These are phyloP conservation scores for Erodium texanum DNA, from an alignment of 441 rosid species.

Conservation along the genomic window DNA sequence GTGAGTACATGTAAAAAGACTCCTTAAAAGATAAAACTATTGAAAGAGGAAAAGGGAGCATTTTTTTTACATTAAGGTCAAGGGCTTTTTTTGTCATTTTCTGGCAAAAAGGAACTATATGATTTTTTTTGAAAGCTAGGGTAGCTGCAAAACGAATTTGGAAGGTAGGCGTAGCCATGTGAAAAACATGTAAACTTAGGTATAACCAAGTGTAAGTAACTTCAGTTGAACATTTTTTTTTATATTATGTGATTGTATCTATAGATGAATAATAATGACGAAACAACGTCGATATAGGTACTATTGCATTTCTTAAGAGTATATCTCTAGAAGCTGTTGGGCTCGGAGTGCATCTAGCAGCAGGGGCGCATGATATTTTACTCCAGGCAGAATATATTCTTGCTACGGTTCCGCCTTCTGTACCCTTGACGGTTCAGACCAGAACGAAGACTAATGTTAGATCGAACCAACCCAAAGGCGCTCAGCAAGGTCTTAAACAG, in stretches of 20 bases:
- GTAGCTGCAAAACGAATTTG: no score
- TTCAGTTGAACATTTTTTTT: no score
- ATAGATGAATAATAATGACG: neutral
- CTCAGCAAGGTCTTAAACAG: constrained; percentile 87
- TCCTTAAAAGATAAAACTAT: no score
- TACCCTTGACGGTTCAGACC: constrained; percentile 38
- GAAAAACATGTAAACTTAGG: no score
- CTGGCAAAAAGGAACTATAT: neutral
- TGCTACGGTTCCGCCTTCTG: constrained; percentile 45
- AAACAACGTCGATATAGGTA: constrained; percentile 40
- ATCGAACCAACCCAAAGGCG: constrained; percentile 76
- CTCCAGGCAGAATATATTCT: constrained; percentile 67
- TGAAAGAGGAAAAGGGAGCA: no score
- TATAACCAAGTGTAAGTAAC: no score
- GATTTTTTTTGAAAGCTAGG: constrained; percentile 1
- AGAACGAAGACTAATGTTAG: constrained; percentile 53
- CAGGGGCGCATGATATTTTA: constrained; percentile 78
- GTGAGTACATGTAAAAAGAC: no score
- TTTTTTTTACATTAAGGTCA: no score
- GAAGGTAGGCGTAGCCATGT: no score
- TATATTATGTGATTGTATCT: neutral
- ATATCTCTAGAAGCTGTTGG: constrained; percentile 93
- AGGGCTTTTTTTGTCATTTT: no score
- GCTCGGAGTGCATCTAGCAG: constrained; percentile 95
- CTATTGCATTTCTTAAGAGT: constrained; percentile 84